Percentiles rank a stretch among this genome's conserved stretches.
These are phyloP conservation scores for Mucor velutinosus DNA, from an alignment of 371 early-diverging fungal species.

Conservation along the genomic window DNA sequence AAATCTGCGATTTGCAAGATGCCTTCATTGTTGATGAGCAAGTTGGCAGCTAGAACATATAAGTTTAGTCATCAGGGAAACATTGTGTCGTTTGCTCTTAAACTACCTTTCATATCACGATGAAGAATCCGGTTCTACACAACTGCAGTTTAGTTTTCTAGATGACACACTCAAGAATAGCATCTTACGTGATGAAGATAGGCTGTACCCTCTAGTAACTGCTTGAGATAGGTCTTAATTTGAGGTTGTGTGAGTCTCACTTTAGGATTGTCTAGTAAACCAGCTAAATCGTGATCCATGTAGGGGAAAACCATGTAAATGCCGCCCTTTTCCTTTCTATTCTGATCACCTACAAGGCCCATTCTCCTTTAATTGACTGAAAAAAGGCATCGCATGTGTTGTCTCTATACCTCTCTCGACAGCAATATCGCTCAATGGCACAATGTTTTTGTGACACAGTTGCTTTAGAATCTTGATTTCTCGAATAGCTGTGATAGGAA, in stretches of 20 bases:
- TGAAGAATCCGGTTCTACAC: slow-evolving; percentile 76
- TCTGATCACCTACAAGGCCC: slow-evolving; percentile 20
- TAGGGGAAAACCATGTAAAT: slow-evolving; percentile 96
- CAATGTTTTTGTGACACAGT: slow-evolving; percentile 84
- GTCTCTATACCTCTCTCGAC: slow-evolving; percentile 58
- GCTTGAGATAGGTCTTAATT: slow-evolving; percentile 81
- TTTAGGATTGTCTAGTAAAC: slow-evolving; percentile 77
- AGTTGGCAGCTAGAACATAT: slow-evolving; percentile 70
- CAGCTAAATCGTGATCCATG: slow-evolving; percentile 94
- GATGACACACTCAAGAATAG: not conserved
- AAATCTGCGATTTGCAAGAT: slow-evolving; percentile 99
- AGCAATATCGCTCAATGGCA: slow-evolving; percentile 83
- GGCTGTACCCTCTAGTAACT: slow-evolving; percentile 83
- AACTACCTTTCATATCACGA: slow-evolving; percentile 86
- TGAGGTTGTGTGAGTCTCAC: slow-evolving; percentile 69
- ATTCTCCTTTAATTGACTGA: not conserved
- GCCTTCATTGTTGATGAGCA: slow-evolving; percentile 89
- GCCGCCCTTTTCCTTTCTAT: slow-evolving; percentile 48
- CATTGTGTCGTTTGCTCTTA: not conserved
- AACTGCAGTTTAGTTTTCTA: not conserved
- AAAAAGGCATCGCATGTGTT: not conserved
- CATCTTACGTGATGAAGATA: slow-evolving; percentile 76
- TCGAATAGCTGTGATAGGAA: slow-evolving; percentile 95
- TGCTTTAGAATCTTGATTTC: slow-evolving; percentile 92
- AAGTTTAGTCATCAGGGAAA: not conserved